phyloP scores from a whole-genome alignment of 208 protist species.

The Wallacemonas sp. region DNA sequence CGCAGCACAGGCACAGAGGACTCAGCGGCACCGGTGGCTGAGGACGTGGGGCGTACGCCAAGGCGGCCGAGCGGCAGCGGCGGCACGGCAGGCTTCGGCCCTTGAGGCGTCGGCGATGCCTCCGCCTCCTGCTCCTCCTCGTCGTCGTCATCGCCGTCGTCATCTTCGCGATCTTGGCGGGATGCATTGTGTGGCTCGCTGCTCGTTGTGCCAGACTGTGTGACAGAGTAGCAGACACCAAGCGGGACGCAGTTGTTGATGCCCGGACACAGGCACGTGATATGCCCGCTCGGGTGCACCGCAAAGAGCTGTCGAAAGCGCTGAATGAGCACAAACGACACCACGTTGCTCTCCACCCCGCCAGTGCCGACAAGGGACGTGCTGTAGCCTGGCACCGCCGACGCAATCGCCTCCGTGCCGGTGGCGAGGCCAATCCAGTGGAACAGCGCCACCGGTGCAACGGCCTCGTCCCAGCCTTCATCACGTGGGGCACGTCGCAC shows the following conservation, averaged over 20 bases:
- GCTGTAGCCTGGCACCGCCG: neutral
- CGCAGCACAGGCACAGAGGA: neutral
- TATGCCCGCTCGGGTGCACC: conserved; percentile 33
- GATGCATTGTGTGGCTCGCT: neutral
- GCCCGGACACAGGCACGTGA: conserved; percentile 36
- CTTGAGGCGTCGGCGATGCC: neutral
- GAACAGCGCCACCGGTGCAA: conserved; percentile 21
- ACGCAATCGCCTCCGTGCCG: neutral
- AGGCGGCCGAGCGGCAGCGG: neutral
- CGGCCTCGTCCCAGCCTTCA: neutral
- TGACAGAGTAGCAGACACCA: conserved; percentile 11
- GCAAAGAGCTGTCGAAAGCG: conserved; percentile 32
- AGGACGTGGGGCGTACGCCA: neutral
- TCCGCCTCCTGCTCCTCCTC: neutral
- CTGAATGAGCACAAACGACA: conserved; percentile 38
- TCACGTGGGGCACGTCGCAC: neutral
- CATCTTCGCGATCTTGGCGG: too few species aligned
- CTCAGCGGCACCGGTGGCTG: neutral
- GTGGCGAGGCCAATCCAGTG: conserved; percentile 29
- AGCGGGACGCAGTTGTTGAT: conserved; percentile 25
- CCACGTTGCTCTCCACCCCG: neutral
- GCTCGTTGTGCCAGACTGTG: neutral
- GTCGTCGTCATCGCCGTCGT: too few species aligned
- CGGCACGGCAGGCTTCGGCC: neutral
- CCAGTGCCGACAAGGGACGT: neutral